Percentiles rank a stretch among this genome's conserved stretches.
These are phyloP conservation scores for Biscogniauxia marginata DNA, from an alignment of 2,329 filamentous ascomycete species.

Conservation along the genomic window DNA sequence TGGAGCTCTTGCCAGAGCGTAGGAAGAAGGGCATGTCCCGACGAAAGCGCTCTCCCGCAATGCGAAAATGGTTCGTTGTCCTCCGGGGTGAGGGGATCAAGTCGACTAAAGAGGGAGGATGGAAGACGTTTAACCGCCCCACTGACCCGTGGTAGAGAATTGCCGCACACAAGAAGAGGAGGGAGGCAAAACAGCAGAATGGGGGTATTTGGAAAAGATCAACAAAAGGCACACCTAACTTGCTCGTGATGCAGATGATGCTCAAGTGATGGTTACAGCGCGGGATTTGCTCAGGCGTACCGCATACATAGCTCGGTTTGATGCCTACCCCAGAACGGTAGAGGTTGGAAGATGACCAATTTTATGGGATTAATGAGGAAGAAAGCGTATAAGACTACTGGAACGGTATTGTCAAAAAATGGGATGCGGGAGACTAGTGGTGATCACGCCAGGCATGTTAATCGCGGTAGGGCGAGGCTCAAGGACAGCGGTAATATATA, in stretches of 20 bases:
- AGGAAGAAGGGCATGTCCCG: slow-evolving; percentile 22
- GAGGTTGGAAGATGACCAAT: too few relatives aligned
- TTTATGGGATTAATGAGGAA: too few relatives aligned
- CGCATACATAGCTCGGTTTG: too few relatives aligned
- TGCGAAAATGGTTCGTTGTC: slow-evolving; percentile 17
- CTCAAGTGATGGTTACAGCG: too few relatives aligned
- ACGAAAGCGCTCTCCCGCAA: slow-evolving; percentile 9
- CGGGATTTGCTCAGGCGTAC: too few relatives aligned
- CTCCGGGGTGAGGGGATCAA: slow-evolving; percentile 25
- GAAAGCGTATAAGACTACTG: too few relatives aligned
- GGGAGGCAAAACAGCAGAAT: slow-evolving; percentile 13
- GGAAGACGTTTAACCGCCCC: slow-evolving; percentile 16
- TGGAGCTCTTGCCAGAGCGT: slow-evolving; percentile 22
- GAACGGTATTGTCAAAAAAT: neutral
- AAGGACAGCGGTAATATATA: neutral
- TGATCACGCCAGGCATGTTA: neutral
- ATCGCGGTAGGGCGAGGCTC: neutral
- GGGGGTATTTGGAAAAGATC: slow-evolving; percentile 14
- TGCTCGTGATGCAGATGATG: too few relatives aligned
- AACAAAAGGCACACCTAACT: too few relatives aligned
- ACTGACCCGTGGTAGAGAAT: slow-evolving; percentile 26
- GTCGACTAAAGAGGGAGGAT: slow-evolving; percentile 20
- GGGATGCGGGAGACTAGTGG: neutral
- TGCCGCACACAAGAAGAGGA: slow-evolving; percentile 19
- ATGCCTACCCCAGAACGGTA: too few relatives aligned